Evolutionary conservation across 1,139 yeast species (phyloP).

Genomic region (Suhomyces maxii): DNA sequence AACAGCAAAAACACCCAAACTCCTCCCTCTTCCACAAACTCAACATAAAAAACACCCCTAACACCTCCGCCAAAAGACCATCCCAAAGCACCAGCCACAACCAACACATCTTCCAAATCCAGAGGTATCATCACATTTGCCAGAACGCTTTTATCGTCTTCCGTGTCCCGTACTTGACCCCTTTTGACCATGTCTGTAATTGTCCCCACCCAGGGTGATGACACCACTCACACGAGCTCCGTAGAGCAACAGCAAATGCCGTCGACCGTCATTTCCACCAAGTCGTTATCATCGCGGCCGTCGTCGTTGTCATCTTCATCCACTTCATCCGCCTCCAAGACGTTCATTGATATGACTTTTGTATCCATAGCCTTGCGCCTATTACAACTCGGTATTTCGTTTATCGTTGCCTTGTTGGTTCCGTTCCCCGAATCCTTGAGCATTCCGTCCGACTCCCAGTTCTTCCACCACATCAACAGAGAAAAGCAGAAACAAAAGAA

Average conservation of each 20-base stretch:
- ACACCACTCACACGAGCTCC: not conserved
- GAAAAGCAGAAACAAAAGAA: not conserved
- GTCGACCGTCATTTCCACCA: no score
- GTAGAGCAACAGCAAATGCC: not conserved
- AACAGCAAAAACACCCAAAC: no score
- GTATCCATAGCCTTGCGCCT: conserved; percentile 19
- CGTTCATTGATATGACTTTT: conserved; percentile 13
- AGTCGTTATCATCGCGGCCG: not conserved
- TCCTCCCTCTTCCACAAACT: no score
- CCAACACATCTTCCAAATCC: no score
- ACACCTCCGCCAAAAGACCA: no score
- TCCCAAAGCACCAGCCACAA: no score
- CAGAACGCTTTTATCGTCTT: no score
- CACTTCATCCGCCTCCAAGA: not conserved
- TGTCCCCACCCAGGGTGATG: not conserved
- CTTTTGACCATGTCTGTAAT: not conserved
- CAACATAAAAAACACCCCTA: no score
- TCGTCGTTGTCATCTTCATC: not conserved
- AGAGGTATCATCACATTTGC: no score
- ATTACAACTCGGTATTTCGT: conserved; percentile 14
- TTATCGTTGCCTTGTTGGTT: conserved; percentile 12
- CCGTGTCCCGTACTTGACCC: not conserved
- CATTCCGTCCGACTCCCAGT: conserved; percentile 11
- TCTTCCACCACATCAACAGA: conserved; percentile 7
- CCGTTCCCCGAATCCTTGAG: conserved; percentile 8